Evolutionary conservation across 176 grass and related monocot species (phyloP).

Genomic region (Avena atlantica): DNA sequence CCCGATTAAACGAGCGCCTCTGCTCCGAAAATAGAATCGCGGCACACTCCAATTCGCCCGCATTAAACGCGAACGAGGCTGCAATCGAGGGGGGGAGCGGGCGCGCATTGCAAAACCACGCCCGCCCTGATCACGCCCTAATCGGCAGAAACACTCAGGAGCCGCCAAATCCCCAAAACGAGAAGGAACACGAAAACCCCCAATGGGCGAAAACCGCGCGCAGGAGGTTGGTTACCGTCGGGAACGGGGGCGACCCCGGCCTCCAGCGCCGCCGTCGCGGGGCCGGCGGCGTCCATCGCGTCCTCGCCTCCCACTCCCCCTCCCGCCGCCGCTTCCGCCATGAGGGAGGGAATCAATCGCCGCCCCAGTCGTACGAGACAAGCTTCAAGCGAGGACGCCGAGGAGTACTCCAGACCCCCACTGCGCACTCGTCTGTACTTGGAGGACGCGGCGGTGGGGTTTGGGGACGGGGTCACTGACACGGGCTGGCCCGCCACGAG

Average conservation of each 20-base stretch:
- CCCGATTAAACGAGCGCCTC: not conserved
- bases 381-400: not conserved
- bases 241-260: not conserved
- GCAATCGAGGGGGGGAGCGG: not conserved
- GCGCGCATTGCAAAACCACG: not conserved
- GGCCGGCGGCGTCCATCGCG: not conserved
- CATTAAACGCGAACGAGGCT: not conserved
- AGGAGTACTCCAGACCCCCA: not conserved
- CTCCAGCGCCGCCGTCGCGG: not conserved
- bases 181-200: not conserved
- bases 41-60: not conserved
- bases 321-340: not conserved
- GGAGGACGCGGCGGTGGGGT: not conserved
- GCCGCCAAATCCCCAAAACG: not conserved
- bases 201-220: not conserved
- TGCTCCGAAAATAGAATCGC: not conserved
- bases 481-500: not conserved
- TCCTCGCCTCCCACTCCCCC: not conserved
- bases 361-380: not conserved
- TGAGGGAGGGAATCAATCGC: not conserved
- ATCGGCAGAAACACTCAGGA: not conserved
- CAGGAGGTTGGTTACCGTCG: conserved; percentile 31
- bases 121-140: not conserved
- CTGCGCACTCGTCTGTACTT: not conserved
- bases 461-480: not conserved